A percentile compares a stretch with the other conserved stretches of the same genome.
Evolutionary conservation across 441 rosid species (phyloP).

Genomic region (Lepidium campestre): DNA sequence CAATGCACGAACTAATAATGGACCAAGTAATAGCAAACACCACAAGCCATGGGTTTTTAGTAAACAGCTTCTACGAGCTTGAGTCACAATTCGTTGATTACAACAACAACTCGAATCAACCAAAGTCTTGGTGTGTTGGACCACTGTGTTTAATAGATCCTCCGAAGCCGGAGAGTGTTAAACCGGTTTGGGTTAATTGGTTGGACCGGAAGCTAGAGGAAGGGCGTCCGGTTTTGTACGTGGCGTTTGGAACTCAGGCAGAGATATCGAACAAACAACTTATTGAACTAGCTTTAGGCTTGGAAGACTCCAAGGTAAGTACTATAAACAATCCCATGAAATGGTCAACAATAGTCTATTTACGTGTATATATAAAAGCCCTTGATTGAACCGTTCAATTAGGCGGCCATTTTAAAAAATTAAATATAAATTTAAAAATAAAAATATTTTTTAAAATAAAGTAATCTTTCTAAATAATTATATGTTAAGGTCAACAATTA

Average conservation of each 20-base stretch:
- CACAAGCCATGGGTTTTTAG: slow-evolving; percentile 40
- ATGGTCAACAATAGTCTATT: too few relatives aligned
- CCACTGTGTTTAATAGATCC: slow-evolving; percentile 45
- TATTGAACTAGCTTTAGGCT: slow-evolving; percentile 44
- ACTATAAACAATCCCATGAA: background rate
- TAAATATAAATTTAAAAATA: too few relatives aligned
- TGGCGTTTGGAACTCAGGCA: slow-evolving; percentile 72
- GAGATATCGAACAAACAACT: slow-evolving; percentile 40
- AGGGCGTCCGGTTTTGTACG: slow-evolving; percentile 49
- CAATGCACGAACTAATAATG: background rate
- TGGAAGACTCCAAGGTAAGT: slow-evolving; percentile 45
- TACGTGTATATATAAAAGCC: background rate
- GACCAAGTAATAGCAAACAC: background rate
- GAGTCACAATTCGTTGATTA: slow-evolving; percentile 47
- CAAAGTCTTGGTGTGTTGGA: slow-evolving; percentile 44
- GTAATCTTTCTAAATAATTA: background rate
- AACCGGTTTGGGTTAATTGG: slow-evolving; percentile 45
- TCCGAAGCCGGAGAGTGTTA: background rate
- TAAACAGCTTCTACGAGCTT: slow-evolving; percentile 61
- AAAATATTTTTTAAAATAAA: too few relatives aligned
- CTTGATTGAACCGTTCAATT: background rate
- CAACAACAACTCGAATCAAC: slow-evolving; percentile 15
- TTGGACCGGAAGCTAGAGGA: slow-evolving; percentile 44
- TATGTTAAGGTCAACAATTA: too few relatives aligned
- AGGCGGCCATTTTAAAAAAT: background rate